Evolutionary conservation across 208 protist genomes (phyloP).

Genomic region (Trypanosoma scelopori): DNA sequence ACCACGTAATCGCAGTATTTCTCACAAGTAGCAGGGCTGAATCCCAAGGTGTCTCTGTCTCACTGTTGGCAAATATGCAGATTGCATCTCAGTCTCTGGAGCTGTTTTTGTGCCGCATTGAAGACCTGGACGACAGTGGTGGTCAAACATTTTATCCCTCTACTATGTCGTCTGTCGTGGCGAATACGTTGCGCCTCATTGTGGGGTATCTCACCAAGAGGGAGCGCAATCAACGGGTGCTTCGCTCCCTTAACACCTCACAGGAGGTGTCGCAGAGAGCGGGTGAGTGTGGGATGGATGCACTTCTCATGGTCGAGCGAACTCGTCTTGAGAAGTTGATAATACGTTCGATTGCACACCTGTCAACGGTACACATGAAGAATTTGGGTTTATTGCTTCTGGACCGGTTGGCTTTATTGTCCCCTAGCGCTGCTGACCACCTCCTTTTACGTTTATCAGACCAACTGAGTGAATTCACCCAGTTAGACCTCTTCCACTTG

Average conservation of each 20-base stretch:
- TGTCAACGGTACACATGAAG: conserved; percentile 38
- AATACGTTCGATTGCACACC: conserved; percentile 25
- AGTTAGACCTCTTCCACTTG: conserved; percentile 64
- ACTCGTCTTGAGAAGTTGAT: conserved; percentile 26
- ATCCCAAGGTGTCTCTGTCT: neutral
- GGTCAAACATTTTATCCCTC: conserved; percentile 21
- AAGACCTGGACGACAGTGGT: neutral
- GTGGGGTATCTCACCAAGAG: conserved; percentile 19
- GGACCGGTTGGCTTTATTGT: conserved; percentile 39
- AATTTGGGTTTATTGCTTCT: conserved; percentile 49
- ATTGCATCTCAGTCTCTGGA: conserved; percentile 8
- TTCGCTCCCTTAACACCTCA: neutral
- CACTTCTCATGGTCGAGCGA: conserved; percentile 4
- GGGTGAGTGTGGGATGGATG: conserved; percentile 7
- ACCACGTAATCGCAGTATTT: conserved; percentile 43
- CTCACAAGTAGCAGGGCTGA: neutral
- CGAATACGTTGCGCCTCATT: conserved; percentile 22
- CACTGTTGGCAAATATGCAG: conserved; percentile 15
- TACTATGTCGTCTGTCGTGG: conserved; percentile 20
- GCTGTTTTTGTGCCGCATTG: conserved; percentile 20
- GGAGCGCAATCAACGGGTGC: conserved; percentile 21
- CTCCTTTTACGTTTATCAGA: conserved; percentile 33
- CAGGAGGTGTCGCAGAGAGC: neutral
- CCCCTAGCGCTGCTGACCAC: conserved; percentile 36
- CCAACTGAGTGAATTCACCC: conserved; percentile 41